Evolutionary conservation across 2,329 filamentous ascomycete genomes (phyloP), one percentile per base, ranked within the genome.

Genomic region (Decorospora gaudefroyi): DNA sequence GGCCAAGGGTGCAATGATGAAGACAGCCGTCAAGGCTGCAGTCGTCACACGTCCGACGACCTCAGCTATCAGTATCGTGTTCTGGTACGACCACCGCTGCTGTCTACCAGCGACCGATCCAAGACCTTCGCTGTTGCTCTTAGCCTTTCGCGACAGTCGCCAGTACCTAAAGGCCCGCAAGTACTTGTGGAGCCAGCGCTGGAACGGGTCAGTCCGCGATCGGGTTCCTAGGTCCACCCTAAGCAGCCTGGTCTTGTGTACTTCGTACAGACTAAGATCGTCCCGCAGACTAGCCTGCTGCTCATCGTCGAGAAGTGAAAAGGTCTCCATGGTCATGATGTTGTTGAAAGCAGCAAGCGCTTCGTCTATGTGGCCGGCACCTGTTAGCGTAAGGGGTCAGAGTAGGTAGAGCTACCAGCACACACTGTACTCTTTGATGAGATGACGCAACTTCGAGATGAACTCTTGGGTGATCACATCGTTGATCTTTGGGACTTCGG

Each of bases 221-320:
- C 62, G 59, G 4, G 52, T 46, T 25, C 51, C 59, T 19, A 59
- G 61, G 35, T 70, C 67, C 6, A 65, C 52, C 35, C 68, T 49
- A n/a, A 71, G 36, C 10, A 71, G 51, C 32, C 67, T 56, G 7
- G 66, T 70, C 18, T 69, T 65, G 41, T 69, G 67, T 19, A 53
- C 58, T 48, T 71, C 64, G 30, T 58, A 49, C 10, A 65, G 42
- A 8, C 48, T 64, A 16, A 66, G 51, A 28, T 67, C 61, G 8
- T 57, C 53, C 25, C 55, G 32, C 12, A 59, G 26, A 38, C 46
- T 53, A 19, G 52, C 25, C 15, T 56, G 47, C 42, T 51, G 32
- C 23, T 52, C 49, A 26, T 62, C 49, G 35, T 61, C 54, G 27
- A 57, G 42, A 10, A 61, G 39, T 8, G 59, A 55, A 37, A 56